Conservation (phyloP, 768 basidiomycete species). For the Russula olivacea region DNA sequence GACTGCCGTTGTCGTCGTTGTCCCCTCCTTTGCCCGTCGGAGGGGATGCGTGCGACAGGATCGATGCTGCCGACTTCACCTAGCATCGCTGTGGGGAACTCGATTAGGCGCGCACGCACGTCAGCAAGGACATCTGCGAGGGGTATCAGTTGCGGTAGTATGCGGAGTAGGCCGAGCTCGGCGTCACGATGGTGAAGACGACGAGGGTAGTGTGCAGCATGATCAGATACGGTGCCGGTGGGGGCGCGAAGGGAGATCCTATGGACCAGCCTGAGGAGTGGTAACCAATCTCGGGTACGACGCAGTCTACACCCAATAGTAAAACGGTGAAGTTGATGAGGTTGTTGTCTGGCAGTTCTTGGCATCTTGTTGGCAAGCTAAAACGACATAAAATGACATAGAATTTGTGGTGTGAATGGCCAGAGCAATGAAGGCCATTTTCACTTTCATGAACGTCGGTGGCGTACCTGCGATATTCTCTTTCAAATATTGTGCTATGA, state of each 20-base stretch:
- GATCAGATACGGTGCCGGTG: constrained; percentile 39
- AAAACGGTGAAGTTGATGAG: too few relatives aligned
- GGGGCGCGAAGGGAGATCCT: constrained; percentile 48
- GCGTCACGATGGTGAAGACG: constrained; percentile 18
- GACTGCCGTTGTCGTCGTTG: constrained; percentile 30
- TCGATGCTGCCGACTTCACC: constrained; percentile 96
- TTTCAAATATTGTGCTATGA: too few relatives aligned
- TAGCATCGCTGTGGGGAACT: constrained; percentile 69
- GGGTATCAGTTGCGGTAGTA: constrained; percentile 66
- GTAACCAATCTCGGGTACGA: constrained; percentile 88
- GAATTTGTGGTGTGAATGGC: too few relatives aligned
- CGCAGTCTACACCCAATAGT: too few relatives aligned
- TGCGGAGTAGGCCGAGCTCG: constrained; percentile 44
- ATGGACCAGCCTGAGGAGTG: constrained; percentile 95
- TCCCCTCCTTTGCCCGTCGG: constrained; percentile 29
- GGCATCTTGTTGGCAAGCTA: too few relatives aligned
- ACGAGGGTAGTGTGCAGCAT: constrained; percentile 54
- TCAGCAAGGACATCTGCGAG: constrained; percentile 55
- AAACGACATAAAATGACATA: too few relatives aligned
- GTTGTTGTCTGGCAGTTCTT: too few relatives aligned
- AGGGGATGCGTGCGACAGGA: constrained; percentile 67
- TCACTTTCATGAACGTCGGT: too few relatives aligned
- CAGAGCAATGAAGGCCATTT: too few relatives aligned
- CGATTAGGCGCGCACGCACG: constrained; percentile 53
- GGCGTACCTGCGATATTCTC: too few relatives aligned